Conservation (phyloP, 257 asterid genomes). For the Nyctanthes arbortristis region DNA sequence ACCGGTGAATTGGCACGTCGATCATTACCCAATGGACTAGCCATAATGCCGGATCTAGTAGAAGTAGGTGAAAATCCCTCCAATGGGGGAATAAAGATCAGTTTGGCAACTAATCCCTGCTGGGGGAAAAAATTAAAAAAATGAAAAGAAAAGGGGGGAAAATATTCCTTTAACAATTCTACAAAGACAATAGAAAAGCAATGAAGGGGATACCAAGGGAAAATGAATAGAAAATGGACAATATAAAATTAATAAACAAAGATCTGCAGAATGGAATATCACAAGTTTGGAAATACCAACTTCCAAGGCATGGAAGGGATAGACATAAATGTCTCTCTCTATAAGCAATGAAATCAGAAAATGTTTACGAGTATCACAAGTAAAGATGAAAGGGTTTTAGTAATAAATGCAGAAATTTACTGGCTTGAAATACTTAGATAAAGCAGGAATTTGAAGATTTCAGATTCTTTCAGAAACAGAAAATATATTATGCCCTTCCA, state of each 20-base stretch:
- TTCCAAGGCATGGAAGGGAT: no score
- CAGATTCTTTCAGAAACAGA: neutral
- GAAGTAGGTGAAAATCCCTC: constrained; percentile 93
- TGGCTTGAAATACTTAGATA: neutral
- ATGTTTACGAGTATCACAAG: constrained; percentile 2
- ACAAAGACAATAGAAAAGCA: neutral
- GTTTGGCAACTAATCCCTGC: constrained; percentile 92
- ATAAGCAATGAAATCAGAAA: neutral
- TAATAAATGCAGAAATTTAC: neutral
- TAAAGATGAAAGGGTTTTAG: no score
- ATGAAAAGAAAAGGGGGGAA: no score
- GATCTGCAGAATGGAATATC: neutral
- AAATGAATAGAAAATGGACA: neutral
- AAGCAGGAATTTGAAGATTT: neutral
- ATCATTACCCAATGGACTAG: constrained; percentile 44
- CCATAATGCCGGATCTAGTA: constrained; percentile 81
- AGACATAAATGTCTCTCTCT: neutral
- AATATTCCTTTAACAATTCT: constrained; percentile 2
- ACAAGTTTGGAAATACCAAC: neutral
- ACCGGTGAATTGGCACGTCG: constrained; percentile 65
- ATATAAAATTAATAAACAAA: neutral
- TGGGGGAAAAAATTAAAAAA: neutral
- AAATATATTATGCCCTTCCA: neutral
- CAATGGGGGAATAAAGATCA: constrained; percentile 91
- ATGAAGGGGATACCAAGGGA: neutral